Evolutionary conservation across 495 filamentous ascomycete species (phyloP), one percentile per base, ranked within the genome.

Genomic region (Ramalina intermedia): DNA sequence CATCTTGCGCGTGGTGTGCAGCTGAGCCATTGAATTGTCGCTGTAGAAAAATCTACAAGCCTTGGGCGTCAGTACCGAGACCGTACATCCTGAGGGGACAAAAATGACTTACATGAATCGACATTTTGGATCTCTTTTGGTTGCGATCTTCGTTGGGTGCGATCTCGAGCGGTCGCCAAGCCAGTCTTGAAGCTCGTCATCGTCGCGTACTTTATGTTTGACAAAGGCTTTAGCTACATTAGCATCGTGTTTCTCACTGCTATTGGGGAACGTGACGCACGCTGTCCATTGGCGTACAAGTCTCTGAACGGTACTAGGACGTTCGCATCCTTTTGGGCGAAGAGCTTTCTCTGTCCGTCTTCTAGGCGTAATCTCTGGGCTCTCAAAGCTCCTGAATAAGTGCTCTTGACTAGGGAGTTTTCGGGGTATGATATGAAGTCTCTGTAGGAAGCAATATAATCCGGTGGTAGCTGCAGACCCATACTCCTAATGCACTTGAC

Each of bases 1-100:
- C 64, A 69, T 67, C 38, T 43, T 41, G 27, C 50, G 52, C 17
- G 55, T 59, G 20, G 64, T 46, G 11, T 53, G 51, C 12, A 66
- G 51, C 11, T 24, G 56, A 18, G 41, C 51, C 37, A 52, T 45
- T 18, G 59, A 61, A 39, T 52, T 43, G 18, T 54, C 36, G 6
- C 43, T 53, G n/a, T 46, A 54, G 18, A 64, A 46, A 47, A 57
- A 65, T 36, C 61, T 63, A 23, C 13, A 36, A 41, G 39, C 21
- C 21, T 6, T 9, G 16, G 8, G 11, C 14, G 39, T 41, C 11
- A 24, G 47, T 29, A 24, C 12, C 35, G 16, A 18, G 1, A 18
- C 9, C 2, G 29, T 20, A 18, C 48, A 20, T 1, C 9, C 12
- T 17, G 20, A 18, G 6, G 4, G 14, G 26, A 46, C 37, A n/a